Evolutionary conservation across 176 grass and related monocot species (phyloP).

Genomic region (Avena atlantica): DNA sequence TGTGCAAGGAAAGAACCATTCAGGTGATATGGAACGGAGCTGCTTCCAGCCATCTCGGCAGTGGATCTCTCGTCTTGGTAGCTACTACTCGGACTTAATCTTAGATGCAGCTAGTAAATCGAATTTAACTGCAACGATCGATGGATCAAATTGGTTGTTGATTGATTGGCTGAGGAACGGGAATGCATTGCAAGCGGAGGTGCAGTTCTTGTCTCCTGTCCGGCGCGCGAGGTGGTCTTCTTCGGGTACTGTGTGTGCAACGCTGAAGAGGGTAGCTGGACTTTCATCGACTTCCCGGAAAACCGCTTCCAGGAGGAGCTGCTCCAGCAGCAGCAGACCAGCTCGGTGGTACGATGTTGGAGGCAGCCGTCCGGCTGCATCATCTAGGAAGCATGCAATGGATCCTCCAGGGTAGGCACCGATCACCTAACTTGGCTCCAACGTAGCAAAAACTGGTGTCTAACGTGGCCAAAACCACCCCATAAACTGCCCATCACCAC

Average conservation of each 20-base stretch:
- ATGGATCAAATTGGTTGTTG: too few species aligned
- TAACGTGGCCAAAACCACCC: neutral
- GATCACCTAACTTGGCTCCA: neutral
- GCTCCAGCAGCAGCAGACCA: constrained; percentile 38
- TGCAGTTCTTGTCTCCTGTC: constrained; percentile 90
- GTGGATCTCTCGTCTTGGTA: too few species aligned
- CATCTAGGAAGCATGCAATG: constrained; percentile 96
- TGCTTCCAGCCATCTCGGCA: too few species aligned
- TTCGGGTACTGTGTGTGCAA: constrained; percentile 92
- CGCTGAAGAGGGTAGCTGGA: constrained; percentile 78
- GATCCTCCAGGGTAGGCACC: constrained; percentile 74
- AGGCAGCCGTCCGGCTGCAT: constrained; percentile 85
- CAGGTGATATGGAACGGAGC: too few species aligned
- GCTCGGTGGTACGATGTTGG: constrained; percentile 49
- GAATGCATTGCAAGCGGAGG: constrained; percentile 26
- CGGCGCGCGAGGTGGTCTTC: constrained; percentile 69
- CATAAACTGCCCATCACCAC: too few species aligned
- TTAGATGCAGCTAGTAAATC: too few species aligned
- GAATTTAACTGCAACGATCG: too few species aligned
- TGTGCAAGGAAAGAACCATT: too few species aligned
- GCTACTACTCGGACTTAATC: too few species aligned
- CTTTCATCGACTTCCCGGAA: constrained; percentile 74
- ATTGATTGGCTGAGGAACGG: too few species aligned
- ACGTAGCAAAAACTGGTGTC: neutral
- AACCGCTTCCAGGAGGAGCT: constrained; percentile 69